Conservation (phyloP, 306 rosid genomes). For the Neltuma alba region DNA sequence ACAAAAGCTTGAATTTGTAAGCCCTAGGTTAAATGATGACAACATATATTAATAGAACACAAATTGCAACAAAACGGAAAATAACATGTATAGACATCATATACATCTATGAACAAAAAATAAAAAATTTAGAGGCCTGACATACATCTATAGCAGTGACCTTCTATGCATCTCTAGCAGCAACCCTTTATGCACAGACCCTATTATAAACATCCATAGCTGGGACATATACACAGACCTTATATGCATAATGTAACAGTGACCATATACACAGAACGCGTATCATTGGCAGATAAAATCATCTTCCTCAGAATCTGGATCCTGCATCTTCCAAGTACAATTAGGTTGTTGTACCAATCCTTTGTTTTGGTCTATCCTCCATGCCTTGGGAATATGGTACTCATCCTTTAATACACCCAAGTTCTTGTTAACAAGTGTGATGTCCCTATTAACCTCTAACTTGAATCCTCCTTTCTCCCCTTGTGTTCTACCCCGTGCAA, state of each 20-base stretch:
- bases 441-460: not conserved
- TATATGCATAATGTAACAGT: not conserved
- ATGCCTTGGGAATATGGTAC: not conserved
- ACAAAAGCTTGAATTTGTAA: not conserved
- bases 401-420: not conserved
- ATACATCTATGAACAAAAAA: no score
- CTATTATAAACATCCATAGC: not conserved
- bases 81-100: not conserved
- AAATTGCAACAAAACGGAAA: not conserved
- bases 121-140: no score
- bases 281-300: not conserved
- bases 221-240: no score
- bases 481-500: not conserved
- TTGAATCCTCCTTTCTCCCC: not conserved
- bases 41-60: no score
- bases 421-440: not conserved
- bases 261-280: not conserved
- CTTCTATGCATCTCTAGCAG: not conserved
- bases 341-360: not conserved
- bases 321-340: not conserved
- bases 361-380: not conserved
- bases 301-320: not conserved
- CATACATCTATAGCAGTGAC: no score
- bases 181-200: not conserved
- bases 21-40: not conserved